Evolutionary conservation across 2,329 filamentous ascomycete genomes (phyloP), one percentile per base, ranked within the genome.

Genomic region (Colletotrichum camelliae): DNA sequence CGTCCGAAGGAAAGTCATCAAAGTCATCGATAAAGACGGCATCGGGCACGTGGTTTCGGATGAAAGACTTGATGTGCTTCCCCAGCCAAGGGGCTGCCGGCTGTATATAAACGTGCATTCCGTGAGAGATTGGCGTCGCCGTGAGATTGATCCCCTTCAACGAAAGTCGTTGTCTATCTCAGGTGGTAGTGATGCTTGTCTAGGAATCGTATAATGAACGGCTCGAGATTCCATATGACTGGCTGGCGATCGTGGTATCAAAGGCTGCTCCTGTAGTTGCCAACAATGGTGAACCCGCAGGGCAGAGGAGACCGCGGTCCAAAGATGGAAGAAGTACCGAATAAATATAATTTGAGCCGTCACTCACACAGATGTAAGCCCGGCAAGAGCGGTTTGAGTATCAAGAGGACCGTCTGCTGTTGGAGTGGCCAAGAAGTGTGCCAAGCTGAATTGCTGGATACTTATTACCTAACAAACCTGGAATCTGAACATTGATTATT

Each of bases 81-180:
- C 84, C 78, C 5, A 85, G 78, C 84, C 84, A 86, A 16, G 78
- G 76, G 21, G 71, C 72, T 5, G 81, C 77, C 7, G 75, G 74
- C 29, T 80, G 75, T 13, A 83, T 77, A 60, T 78, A 82, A 15
- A 77, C 81, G 62, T 83, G 77, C 80, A 82, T 81, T 8, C n/a
- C 66, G 29, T 37, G 8, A 27, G 8, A 21, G 6, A 9, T n/a
- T 12, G 29, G 7, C 5, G 48, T 31, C 16, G 10, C 15, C 9
- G 37, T 2, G 12, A 55, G 24, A 31, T 15, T 52, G 18, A 13
- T 5, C 7, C 29, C 7, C 24, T 68, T 61, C n/a, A 70, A 27
- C 35, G 61, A 64, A 31, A 68, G 58, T 33, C 10, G 16, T 33
- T n/a, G 31, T 7, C 16, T 66, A 71, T 39, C 58, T 72, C 69